Base-by-base conservation (phyloP, 805 yeast genomes). In the Isabelozyma gotoi region DNA sequence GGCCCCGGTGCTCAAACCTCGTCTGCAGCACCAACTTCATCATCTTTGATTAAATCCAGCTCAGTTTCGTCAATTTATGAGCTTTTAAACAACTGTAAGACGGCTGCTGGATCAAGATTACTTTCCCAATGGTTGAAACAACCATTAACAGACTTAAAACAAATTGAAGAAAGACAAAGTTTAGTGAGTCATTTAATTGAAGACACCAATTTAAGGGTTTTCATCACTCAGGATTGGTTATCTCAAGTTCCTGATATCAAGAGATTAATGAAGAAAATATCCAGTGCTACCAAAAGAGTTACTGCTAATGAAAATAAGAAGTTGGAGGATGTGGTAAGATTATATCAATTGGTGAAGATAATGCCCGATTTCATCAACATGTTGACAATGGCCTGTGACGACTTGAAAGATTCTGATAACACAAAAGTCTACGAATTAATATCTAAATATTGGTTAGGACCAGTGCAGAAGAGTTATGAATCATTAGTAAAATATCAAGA, bases 41-140 rank as follows among this genome's bases (percentile, higher is more conserved):
- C 31, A 12, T 36, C 39, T 7, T 32, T 32, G 34, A 32, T 32
- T 7, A 19, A 17, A 18, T 55, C 68, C 2, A 51, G 50, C 29
- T 49, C 59, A 18, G 51, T 68, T 14, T 54, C 66, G 12, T 85
- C 95, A 7, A 66, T 94, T 34, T 91, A 80, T 59, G 97, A 95
- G 19, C 73, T 94, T 36, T 69, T 94, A 54, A 92, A 94, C 69
- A 81, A 84, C 52, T 92, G 98, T 71, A 89, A 87, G 55, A 85
- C 96, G 3, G 76, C 81, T 2, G 89, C 94, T n/a, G 99, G 99
- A 6, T 72, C 92, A 1, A 76, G 98, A 50, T 66, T 91, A 40
- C 74, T 94, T 19, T 83, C 94, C 12, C 96, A 89, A 57, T 94
- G 99, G 99, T 74, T 94, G 47, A 94, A 92, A 58, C 99, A 94